Base-by-base conservation (phyloP, 2,329 filamentous ascomycete species). In the Aspergillus ochraceus region DNA sequence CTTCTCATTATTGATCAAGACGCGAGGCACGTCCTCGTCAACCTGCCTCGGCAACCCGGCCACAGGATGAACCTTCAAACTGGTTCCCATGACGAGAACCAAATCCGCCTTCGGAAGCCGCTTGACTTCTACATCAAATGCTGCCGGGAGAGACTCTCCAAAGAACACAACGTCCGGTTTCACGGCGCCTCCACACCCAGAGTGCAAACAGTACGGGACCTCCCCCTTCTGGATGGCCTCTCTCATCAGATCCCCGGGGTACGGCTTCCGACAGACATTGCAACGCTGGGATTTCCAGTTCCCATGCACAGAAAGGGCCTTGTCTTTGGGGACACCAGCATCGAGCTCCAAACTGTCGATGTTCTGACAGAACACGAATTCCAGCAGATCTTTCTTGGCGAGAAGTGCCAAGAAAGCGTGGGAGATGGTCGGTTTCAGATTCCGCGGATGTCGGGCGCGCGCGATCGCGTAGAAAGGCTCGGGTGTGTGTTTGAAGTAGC, bases 101-200 rank as follows among this genome's bases (percentile, higher is more conserved):
- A 95, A 74, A 70, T 94, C 90, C 0, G 89, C 88, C 68, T 83
- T 76, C 1, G 71, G 70, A 0, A 84, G 80, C 12, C 85, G 70
- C 39, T 78, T 68, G 45, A 78, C 74, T 51, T 83, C 83, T 4
- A 76, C 70, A 65, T 86, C 85, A 74, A 92, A 93, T 0, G 74
- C 77, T 6, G 74, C 69, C 0, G 88, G 87, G 0, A 91, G 76
- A 1, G 81, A 73, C 69, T 93, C 90, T 49, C 91, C 90, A 66
- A 95, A 96, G 75, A 96, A 94, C 19, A 94, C 90, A 67, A 95
- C 93, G 66, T 94, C 90, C 0, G 91, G 91, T 77, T 95, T 95
- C 12, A 95, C 89, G 1, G 91, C 78, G 0, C 91, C 92, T 10
- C 81, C 77, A 71, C 92, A 96, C 6, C 73, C 70, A 4, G 77